Conservation (phyloP, 75 land plant genomes). For the Picea sitchensis region DNA sequence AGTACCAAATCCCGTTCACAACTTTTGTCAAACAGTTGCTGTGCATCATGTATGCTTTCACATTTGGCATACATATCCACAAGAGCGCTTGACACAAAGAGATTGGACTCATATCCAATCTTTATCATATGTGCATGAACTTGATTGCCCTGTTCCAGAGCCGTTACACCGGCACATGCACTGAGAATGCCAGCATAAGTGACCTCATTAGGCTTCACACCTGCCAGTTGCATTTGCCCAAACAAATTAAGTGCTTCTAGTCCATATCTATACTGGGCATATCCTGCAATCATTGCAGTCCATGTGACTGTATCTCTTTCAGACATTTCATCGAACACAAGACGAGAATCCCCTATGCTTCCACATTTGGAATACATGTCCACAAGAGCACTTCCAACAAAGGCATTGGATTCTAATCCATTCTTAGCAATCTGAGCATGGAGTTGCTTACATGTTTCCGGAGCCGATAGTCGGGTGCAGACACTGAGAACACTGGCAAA, state of each 20-base stretch:
- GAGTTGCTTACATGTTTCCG: not conserved
- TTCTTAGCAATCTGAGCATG: conserved; percentile 33
- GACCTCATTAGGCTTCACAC: conserved; percentile 15
- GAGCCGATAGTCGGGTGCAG: not conserved
- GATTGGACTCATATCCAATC: conserved; percentile 17
- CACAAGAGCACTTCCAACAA: conserved; percentile 53
- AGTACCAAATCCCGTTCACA: no score
- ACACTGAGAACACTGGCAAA: conserved; percentile 7
- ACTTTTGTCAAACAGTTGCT: no score
- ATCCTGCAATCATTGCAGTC: conserved; percentile 39
- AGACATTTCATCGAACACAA: conserved; percentile 19
- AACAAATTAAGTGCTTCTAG: not conserved
- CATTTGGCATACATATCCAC: conserved; percentile 29
- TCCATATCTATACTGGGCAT: not conserved
- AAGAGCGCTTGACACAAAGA: conserved; percentile 31
- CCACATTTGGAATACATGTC: conserved; percentile 69
- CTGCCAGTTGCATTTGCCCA: not conserved
- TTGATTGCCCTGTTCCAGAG: conserved; percentile 17
- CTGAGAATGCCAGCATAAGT: conserved; percentile 25
- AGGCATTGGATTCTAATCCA: conserved; percentile 33
- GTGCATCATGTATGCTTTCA: conserved; percentile 15
- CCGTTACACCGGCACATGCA: conserved; percentile 17
- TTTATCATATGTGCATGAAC: conserved; percentile 30
- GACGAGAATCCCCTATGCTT: conserved; percentile 27
- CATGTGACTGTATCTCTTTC: conserved; percentile 34